Percentiles rank a stretch among this genome's conserved stretches.
These are phyloP conservation scores for Fusarium multiceps DNA, from an alignment of 2,329 filamentous ascomycete species.

Conservation along the genomic window DNA sequence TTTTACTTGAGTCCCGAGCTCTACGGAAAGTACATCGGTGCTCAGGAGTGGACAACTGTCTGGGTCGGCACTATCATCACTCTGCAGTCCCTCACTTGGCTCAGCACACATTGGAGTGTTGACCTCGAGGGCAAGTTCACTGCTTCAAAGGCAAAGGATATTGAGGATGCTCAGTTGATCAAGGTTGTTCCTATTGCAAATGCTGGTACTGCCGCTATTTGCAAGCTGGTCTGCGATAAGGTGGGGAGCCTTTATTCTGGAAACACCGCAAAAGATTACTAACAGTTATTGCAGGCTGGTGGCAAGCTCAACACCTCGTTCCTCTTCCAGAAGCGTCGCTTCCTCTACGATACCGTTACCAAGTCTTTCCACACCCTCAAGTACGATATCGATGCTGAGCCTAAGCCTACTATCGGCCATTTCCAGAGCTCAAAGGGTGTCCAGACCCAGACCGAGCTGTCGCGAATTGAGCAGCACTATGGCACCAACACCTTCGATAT, in stretches of 20 bases:
- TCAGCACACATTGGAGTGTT: constrained; percentile 98
- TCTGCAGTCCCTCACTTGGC: constrained; percentile 87
- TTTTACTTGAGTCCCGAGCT: constrained; percentile 85
- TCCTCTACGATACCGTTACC: constrained; percentile 80
- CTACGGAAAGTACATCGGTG: constrained; percentile 91
- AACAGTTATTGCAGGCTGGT: constrained; percentile 62
- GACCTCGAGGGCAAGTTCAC: constrained; percentile 86
- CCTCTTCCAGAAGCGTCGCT: constrained; percentile 97
- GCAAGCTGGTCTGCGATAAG: constrained; percentile 80
- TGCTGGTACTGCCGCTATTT: constrained; percentile 90
- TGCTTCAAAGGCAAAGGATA: constrained; percentile 73
- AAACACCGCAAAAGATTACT: constrained; percentile 13
- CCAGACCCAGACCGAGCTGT: constrained; percentile 77
- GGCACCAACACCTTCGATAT: constrained; percentile 97
- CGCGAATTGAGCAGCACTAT: constrained; percentile 89
- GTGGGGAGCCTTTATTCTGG: constrained; percentile 51
- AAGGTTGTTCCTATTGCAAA: constrained; percentile 93
- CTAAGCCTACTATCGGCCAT: constrained; percentile 79
- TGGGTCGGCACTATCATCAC: constrained; percentile 91
- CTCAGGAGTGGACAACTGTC: constrained; percentile 98
- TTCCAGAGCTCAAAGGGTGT: constrained; percentile 88
- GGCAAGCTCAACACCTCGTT: constrained; percentile 86
- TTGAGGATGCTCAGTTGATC: constrained; percentile 84
- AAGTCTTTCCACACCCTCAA: constrained; percentile 83
- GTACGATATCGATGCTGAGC: constrained; percentile 86